phyloP scores from a whole-genome alignment of 2,329 filamentous ascomycete species.

The Beauveria varroae region DNA sequence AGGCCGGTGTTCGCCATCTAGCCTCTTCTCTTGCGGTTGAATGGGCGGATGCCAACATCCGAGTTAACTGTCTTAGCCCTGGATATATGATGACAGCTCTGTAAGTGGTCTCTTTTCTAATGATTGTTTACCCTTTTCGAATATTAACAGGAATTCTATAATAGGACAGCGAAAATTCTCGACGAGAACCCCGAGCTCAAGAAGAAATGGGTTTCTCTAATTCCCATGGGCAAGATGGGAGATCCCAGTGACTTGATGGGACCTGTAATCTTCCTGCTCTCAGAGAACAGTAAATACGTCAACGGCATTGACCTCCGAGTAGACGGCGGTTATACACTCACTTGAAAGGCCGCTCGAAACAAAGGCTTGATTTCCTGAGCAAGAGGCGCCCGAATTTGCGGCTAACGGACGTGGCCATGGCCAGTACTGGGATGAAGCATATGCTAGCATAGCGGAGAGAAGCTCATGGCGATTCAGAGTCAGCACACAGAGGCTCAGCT shows the following conservation, averaged over 20 bases:
- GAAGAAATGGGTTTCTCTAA: constrained; percentile 83
- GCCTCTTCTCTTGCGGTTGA: constrained; percentile 85
- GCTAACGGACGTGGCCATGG: not conserved
- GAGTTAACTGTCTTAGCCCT: constrained; percentile 91
- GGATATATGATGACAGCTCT: constrained; percentile 95
- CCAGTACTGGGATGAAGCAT: not conserved
- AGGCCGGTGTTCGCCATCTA: constrained; percentile 85
- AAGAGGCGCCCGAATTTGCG: not conserved
- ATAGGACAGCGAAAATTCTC: constrained; percentile 84
- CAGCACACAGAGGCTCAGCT: too few relatives aligned
- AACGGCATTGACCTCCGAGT: constrained; percentile 69
- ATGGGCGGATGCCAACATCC: constrained; percentile 81
- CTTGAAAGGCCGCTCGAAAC: constrained; percentile 33
- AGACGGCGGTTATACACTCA: constrained; percentile 84
- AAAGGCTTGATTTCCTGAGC: too few relatives aligned
- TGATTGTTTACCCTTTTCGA: too few relatives aligned
- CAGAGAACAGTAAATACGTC: constrained; percentile 69
- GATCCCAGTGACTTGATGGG: constrained; percentile 88
- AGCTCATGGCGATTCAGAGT: not conserved
- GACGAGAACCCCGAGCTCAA: constrained; percentile 88
- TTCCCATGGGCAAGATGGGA: constrained; percentile 91
- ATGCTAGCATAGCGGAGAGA: not conserved
- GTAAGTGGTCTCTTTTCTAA: constrained; percentile 42
- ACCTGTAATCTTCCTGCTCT: constrained; percentile 78
- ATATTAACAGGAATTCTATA: not conserved